These are phyloP conservation scores for Zangia roseola DNA, from an alignment of 768 basidiomycete genomes.

Conservation along the genomic window DNA sequence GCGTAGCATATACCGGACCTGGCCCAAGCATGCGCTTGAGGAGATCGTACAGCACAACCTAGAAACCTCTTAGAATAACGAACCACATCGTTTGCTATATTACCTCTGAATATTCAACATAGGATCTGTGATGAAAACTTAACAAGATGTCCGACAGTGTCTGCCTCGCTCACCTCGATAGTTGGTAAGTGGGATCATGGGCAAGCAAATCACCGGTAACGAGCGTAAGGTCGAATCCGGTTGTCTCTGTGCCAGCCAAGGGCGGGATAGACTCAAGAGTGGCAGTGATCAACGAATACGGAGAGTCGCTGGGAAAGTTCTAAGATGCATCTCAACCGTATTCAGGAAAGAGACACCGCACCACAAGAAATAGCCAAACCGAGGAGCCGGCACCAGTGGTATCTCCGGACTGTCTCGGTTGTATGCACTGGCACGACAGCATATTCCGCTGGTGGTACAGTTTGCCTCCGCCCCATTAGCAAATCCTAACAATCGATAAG, in stretches of 20 bases:
- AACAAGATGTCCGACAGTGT: neutral
- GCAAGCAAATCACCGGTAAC: slow-evolving; percentile 76
- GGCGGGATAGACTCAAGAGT: slow-evolving; percentile 67
- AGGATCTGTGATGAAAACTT: slow-evolving; percentile 40
- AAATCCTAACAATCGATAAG: slow-evolving; percentile 46
- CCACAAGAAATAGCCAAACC: slow-evolving; percentile 67
- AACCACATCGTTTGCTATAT: neutral
- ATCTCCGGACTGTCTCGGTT: slow-evolving; percentile 50
- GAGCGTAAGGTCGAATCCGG: slow-evolving; percentile 64
- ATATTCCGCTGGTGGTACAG: slow-evolving; percentile 62
- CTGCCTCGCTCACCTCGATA: slow-evolving; percentile 47
- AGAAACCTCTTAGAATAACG: slow-evolving; percentile 7
- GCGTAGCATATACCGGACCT: slow-evolving; percentile 69
- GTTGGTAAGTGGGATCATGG: slow-evolving; percentile 66
- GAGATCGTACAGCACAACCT: slow-evolving; percentile 67
- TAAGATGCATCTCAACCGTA: neutral
- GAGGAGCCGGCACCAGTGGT: slow-evolving; percentile 58
- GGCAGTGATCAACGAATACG: slow-evolving; percentile 56
- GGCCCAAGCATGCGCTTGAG: slow-evolving; percentile 59
- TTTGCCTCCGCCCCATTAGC: slow-evolving; percentile 70
- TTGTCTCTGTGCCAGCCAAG: slow-evolving; percentile 56
- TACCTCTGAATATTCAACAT: slow-evolving; percentile 63
- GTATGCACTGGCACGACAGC: slow-evolving; percentile 58
- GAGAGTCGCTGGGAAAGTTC: slow-evolving; percentile 53
- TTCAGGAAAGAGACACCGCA: slow-evolving; percentile 14